Base-by-base conservation (phyloP, 2,329 filamentous ascomycete species). In the Aspergillus proliferans region DNA sequence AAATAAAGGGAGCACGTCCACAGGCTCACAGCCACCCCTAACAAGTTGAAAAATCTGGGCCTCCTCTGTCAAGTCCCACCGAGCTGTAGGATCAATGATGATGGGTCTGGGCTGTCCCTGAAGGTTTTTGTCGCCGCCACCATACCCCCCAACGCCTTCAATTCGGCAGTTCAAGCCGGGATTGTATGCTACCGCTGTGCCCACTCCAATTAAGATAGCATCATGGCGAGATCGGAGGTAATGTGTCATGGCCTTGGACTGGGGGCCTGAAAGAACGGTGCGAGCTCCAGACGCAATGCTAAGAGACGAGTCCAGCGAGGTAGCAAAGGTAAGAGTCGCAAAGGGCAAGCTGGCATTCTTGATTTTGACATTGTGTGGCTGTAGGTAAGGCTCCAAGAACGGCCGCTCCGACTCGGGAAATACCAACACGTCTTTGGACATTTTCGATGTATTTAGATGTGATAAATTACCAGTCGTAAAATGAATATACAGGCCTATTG, bases 171-270 rank as follows among this genome's bases (percentile, higher is more conserved):
- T 96, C 47, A 97, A 75, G 4, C 83, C 84, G 1, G 92, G 92
- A 61, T 95, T 81, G 66, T 97, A 92, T 19, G 88, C 86, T 4
- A 88, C 72, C 6, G 89, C 87, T 0, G 92, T 97, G 2, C 86
- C 86, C 3, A 86, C 87, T 14, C 92, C 92, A 34, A 97, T 77
- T 22, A 94, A 77, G 58, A 97, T 95, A 19, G 88, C 89, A 53
- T 87, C 83, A 71, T 97, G 90, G 12, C 79, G 80, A 8, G 85
- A 84, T 59, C 92, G 88, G n/a, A 97, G 80, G 65, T 87, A 88
- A 68, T 97, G 92, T 0, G 92, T 97, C 88, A 97, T 94, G 43
- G 87, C 83, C 70, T 96, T 95, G 30, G 88, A 89, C 52, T 84
- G 77, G 0, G 86, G 80, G 1, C 91, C 91, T 0, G 91, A 96